Conservation (phyloP, 2,329 filamentous ascomycete genomes). For the Sarocladium brachiariae region DNA sequence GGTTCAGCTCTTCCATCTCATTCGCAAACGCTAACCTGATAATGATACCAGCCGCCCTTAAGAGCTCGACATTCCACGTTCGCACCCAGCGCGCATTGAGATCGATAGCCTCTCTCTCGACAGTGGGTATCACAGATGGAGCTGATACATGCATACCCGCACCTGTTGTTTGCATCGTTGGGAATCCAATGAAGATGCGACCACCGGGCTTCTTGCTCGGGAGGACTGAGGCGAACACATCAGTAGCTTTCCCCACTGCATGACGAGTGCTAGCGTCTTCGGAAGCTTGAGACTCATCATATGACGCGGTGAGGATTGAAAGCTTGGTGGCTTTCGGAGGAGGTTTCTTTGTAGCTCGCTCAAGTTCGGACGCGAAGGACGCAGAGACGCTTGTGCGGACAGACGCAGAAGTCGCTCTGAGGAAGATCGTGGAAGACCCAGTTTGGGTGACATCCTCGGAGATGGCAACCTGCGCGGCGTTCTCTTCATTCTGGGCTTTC, state of each 20-base stretch:
- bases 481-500: constrained; percentile 57
- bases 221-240: constrained; percentile 85
- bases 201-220: constrained; percentile 77
- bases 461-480: constrained; percentile 53
- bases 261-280: constrained; percentile 39
- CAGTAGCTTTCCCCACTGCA: constrained; percentile 50
- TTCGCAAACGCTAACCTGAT: constrained; percentile 80
- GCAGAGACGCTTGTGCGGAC: constrained; percentile 69
- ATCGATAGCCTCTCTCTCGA: constrained; percentile 94
- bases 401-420: constrained; percentile 78
- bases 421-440: constrained; percentile 74
- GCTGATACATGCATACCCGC: constrained; percentile 91
- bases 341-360: constrained; percentile 94
- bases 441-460: constrained; percentile 64
- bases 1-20: constrained; percentile 73
- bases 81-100: constrained; percentile 92
- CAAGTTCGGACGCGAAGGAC: constrained; percentile 75
- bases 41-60: constrained; percentile 84
- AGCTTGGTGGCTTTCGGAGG: constrained; percentile 83
- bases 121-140: constrained; percentile 92
- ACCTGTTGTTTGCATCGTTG: constrained; percentile 93
- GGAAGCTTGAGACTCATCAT: constrained; percentile 69
- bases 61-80: constrained; percentile 91
- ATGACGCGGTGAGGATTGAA: constrained; percentile 84
- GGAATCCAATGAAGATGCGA: constrained; percentile 94